Conservation (phyloP, 1,284 basidiomycete species). For the Entoloma clypeatum region DNA sequence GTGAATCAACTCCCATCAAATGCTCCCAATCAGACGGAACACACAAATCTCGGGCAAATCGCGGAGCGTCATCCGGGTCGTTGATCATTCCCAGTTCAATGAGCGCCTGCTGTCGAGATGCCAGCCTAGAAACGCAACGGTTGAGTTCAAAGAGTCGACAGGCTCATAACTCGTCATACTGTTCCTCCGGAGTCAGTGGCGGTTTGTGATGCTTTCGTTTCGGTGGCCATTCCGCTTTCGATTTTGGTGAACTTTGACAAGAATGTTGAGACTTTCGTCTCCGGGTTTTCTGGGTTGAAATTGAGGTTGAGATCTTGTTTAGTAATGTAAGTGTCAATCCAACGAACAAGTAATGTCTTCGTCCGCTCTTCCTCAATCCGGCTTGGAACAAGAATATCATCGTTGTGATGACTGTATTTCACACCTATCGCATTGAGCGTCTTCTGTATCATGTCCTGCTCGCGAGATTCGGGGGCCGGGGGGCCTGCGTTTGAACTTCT, state of each 20-base stretch:
- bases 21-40: conserved; percentile 20
- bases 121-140: conserved; percentile 37
- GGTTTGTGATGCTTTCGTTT: conserved; percentile 53
- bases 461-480: conserved; percentile 22
- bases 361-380: conserved; percentile 62
- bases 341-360: conserved; percentile 47
- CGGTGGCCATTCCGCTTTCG: conserved; percentile 60
- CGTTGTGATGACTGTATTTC: conserved; percentile 68
- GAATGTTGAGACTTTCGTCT: conserved; percentile 13
- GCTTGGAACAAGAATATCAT: conserved; percentile 64
- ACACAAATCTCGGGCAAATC: conserved; percentile 63
- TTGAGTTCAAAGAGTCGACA: conserved; percentile 8
- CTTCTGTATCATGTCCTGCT: conserved; percentile 48
- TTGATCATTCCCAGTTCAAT: conserved; percentile 57
- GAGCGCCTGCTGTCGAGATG: conserved; percentile 52
- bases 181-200: conserved; percentile 43
- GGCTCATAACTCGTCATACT: conserved; percentile 36
- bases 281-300: conserved; percentile 17
- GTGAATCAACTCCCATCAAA: conserved; percentile 9
- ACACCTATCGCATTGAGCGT: conserved; percentile 59
- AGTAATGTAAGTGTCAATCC: neutral
- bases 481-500: conserved; percentile 25
- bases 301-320: conserved; percentile 4
- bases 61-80: conserved; percentile 43
- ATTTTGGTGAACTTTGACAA: conserved; percentile 16